Conservation (phyloP, 768 basidiomycete species). For the Lactarius indigo region DNA sequence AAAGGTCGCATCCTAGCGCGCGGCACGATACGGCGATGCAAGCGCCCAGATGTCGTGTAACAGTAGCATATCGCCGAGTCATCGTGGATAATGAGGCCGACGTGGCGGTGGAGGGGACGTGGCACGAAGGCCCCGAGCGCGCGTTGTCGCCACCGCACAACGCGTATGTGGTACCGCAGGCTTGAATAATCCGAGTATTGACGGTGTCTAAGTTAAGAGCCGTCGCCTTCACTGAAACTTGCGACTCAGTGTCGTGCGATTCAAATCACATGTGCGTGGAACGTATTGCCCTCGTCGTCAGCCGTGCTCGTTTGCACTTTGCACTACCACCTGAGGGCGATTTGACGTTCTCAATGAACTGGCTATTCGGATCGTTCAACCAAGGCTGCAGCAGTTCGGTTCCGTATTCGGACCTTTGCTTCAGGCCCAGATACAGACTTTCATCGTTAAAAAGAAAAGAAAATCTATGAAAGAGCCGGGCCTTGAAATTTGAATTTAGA, state of each 20-base stretch:
- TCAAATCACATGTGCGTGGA: not conserved
- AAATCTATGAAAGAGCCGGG: not conserved
- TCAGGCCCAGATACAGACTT: not conserved
- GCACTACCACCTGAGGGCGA: not conserved
- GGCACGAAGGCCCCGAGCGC: slow-evolving; percentile 50
- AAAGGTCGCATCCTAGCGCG: slow-evolving; percentile 63
- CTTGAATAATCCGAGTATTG: too few species aligned
- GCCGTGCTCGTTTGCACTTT: not conserved
- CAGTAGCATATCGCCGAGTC: slow-evolving; percentile 50
- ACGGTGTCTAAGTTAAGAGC: not conserved
- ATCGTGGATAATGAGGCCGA: slow-evolving; percentile 62
- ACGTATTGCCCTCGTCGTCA: too few species aligned
- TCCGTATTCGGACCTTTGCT: not conserved
- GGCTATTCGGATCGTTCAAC: not conserved
- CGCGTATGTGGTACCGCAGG: slow-evolving; percentile 49
- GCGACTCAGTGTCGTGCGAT: not conserved
- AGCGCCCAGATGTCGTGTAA: slow-evolving; percentile 79
- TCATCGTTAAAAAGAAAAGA: too few species aligned
- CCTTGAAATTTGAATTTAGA: not conserved
- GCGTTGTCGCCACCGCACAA: slow-evolving; percentile 59
- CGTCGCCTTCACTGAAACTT: not conserved
- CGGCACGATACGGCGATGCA: slow-evolving; percentile 66
- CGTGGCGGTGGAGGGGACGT: slow-evolving; percentile 61
- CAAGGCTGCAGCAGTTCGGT: not conserved
- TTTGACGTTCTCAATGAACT: not conserved